Evolutionary conservation across 2,329 filamentous ascomycete species (phyloP).

Genomic region (Magnaporthiopsis poae): DNA sequence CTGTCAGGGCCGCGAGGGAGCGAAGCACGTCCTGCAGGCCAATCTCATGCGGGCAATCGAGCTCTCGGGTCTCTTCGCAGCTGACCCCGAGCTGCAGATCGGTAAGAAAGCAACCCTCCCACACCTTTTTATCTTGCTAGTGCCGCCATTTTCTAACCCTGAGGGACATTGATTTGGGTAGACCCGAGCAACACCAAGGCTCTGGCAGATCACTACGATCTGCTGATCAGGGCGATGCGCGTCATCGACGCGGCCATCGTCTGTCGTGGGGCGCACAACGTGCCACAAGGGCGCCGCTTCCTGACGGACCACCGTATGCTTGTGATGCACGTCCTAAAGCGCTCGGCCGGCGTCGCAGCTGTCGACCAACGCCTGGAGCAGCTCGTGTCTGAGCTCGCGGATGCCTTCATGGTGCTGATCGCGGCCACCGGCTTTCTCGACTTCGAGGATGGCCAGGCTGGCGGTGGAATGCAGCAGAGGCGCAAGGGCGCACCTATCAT

Average conservation of each 20-base stretch:
- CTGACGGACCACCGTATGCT: conserved; percentile 72
- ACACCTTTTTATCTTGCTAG: not conserved
- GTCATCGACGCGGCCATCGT: conserved; percentile 76
- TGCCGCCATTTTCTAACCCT: not conserved
- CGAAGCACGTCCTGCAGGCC: conserved; percentile 76
- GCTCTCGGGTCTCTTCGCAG: conserved; percentile 73
- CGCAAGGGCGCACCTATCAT: not conserved
- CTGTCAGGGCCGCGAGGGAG: conserved; percentile 73
- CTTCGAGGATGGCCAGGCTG: conserved; percentile 13
- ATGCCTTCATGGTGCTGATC: conserved; percentile 76
- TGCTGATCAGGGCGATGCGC: conserved; percentile 70
- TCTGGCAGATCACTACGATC: conserved; percentile 70
- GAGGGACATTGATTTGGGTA: conserved; percentile 13
- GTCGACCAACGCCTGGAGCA: conserved; percentile 39
- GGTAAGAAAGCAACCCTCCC: conserved; percentile 27
- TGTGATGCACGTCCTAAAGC: conserved; percentile 82
- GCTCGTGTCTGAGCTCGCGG: conserved; percentile 66
- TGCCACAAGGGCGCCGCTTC: conserved; percentile 70
- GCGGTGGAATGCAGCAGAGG: not conserved
- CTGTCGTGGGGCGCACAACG: conserved; percentile 71
- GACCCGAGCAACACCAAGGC: conserved; percentile 60
- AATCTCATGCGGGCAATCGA: conserved; percentile 76
- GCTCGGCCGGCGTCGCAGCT: conserved; percentile 61
- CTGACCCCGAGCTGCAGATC: conserved; percentile 85
- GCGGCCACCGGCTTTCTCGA: conserved; percentile 75